phyloP scores from a whole-genome alignment of 768 basidiomycete species.

The Pulveroboletus frians region DNA sequence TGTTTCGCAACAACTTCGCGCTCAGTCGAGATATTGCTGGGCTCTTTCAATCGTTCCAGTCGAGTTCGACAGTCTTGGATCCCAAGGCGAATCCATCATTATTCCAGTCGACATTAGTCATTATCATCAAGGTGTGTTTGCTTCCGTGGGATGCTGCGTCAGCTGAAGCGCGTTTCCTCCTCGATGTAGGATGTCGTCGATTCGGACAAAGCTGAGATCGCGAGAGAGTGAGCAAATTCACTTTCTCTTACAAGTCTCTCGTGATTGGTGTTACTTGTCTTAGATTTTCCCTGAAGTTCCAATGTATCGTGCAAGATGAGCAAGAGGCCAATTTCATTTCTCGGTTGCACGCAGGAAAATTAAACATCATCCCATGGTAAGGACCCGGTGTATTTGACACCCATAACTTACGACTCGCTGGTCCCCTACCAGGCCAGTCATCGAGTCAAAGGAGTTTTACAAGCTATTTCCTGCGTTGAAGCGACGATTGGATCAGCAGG shows the following conservation, averaged over 20 bases:
- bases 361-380: slow-evolving; percentile 56
- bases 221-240: slow-evolving; percentile 42
- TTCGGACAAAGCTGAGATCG: slow-evolving; percentile 53
- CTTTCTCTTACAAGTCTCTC: not conserved
- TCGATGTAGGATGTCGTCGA: slow-evolving; percentile 48
- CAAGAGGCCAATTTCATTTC: slow-evolving; percentile 59
- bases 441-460: slow-evolving; percentile 57
- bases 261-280: not conserved
- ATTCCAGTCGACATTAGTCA: slow-evolving; percentile 54
- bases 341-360: slow-evolving; percentile 47
- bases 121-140: slow-evolving; percentile 47
- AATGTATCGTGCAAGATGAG: slow-evolving; percentile 55
- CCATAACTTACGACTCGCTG: not conserved
- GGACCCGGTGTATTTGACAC: not conserved
- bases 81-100: slow-evolving; percentile 53
- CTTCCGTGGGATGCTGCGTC: no score
- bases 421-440: slow-evolving; percentile 40
- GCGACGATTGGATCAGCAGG: slow-evolving; percentile 43
- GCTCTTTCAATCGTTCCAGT: slow-evolving; percentile 58
- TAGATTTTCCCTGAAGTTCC: slow-evolving; percentile 54
- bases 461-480: slow-evolving; percentile 44
- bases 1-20: slow-evolving; percentile 64
- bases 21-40: slow-evolving; percentile 57
- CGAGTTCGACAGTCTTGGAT: slow-evolving; percentile 50
- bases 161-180: no score